Evolutionary conservation across 257 asterid species (phyloP), one percentile per base, ranked within the genome.

Genomic region (Cruciata laevipes): DNA sequence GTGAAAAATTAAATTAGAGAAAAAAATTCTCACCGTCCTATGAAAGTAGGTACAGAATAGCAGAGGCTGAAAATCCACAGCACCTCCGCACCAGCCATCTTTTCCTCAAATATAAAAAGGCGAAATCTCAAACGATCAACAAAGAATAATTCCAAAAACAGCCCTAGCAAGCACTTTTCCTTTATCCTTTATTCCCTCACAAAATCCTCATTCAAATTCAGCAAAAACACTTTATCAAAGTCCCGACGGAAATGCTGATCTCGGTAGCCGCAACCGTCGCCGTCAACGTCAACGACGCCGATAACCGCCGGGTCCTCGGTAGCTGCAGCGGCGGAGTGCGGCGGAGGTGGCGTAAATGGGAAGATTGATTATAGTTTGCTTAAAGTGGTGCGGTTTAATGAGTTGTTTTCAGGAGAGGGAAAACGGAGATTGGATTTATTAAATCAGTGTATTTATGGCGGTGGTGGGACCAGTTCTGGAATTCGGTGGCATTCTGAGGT

Each of bases 1-100:
- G 66, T 1, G 7, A 66, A 51, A 8, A 14, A 21, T 1, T 2
- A 27, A 33, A 55, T 52, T 6, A 1, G 25, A 58, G 33, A 4
- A 23, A 38, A 38, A 24, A 1, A 27, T 27, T 58, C 37, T 72
- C 74, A 88, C 96, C 96, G 72, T 76, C 78, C 81, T 75, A 80
- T 31, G 68, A 42, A 69, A 76, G 75, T 70, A 73, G 67, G 73
- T 66, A 73, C 24, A 37, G 51, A 73, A 71, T 70, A 40, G 75
- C 67, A 67, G 61, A 52, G 75, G 66, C 74, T 42, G 61, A 79
- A 77, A 72, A 78, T 79, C 76, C 66, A 66, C 80, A 79, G 77
- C 79, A 77, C 60, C 51, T 32, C 74, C 47, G 51, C 56, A 35
- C 83, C 77, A 84, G 77, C 73, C 84, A 74, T 83, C 71, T 81